A percentile compares a stretch with the other conserved stretches of the same genome.
Conservation (phyloP, 164 flowering plant genomes). For the Pachysandra terminalis region DNA sequence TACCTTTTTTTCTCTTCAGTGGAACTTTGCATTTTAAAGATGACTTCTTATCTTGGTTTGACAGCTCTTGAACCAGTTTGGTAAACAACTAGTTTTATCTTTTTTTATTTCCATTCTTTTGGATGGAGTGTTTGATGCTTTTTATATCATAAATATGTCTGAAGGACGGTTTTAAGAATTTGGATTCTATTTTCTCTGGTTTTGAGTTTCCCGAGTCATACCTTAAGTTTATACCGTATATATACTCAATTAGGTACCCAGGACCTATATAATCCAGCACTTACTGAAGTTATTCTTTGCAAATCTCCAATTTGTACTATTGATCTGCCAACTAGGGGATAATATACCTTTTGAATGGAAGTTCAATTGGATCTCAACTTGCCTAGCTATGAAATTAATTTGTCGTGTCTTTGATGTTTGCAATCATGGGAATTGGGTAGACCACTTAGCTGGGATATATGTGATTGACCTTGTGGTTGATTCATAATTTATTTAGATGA, state of each 20-base stretch:
- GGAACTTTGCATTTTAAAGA: not conserved
- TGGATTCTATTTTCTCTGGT: not conserved
- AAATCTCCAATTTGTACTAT: not conserved
- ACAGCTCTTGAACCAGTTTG: not conserved
- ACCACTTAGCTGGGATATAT: too few relatives aligned
- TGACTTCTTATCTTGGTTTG: not conserved
- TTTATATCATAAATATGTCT: not conserved
- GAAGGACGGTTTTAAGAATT: not conserved
- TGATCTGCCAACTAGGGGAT: too few relatives aligned
- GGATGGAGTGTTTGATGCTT: not conserved
- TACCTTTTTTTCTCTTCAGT: conserved; percentile 11
- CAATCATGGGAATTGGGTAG: too few relatives aligned
- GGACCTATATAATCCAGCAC: not conserved
- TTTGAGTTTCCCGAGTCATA: not conserved
- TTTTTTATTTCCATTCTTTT: not conserved
- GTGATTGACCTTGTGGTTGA: too few relatives aligned
- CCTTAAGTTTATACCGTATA: not conserved
- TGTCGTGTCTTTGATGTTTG: too few relatives aligned
- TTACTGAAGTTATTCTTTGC: not conserved
- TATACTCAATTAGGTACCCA: not conserved
- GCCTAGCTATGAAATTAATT: too few relatives aligned
- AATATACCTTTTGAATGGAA: too few relatives aligned
- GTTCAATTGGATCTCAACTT: too few relatives aligned
- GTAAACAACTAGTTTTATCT: not conserved
- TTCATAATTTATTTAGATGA: too few relatives aligned